These are phyloP conservation scores for Wickerhamomyces alni DNA, from an alignment of 805 yeast species.

Conservation along the genomic window DNA sequence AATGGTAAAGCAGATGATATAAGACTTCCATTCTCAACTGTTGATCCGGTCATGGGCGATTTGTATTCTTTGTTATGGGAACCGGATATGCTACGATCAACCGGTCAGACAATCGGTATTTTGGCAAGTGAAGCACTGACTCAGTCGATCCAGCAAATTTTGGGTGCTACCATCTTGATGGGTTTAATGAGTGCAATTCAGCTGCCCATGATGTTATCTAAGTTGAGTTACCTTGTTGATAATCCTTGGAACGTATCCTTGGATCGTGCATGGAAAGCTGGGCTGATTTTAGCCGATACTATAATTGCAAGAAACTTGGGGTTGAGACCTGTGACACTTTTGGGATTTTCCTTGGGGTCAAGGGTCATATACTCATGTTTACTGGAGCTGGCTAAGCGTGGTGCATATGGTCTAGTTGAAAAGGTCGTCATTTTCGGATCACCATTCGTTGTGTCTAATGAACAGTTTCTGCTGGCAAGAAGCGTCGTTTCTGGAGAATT, in stretches of 20 bases:
- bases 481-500: slow-evolving; percentile 87
- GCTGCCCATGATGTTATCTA: slow-evolving; percentile 85
- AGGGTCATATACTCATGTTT: slow-evolving; percentile 88
- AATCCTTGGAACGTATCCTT: slow-evolving; percentile 98
- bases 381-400: slow-evolving; percentile 75
- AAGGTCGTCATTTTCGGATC: slow-evolving; percentile 85
- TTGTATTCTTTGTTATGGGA: slow-evolving; percentile 91
- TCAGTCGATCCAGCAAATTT: slow-evolving; percentile 89
- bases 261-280: slow-evolving; percentile 97
- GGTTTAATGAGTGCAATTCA: slow-evolving; percentile 92
- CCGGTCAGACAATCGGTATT: slow-evolving; percentile 93
- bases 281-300: slow-evolving; percentile 86
- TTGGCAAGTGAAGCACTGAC: slow-evolving; percentile 91
- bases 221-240: slow-evolving; percentile 82
- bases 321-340: slow-evolving; percentile 82
- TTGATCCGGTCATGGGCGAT: slow-evolving; percentile 98
- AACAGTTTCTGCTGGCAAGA: slow-evolving; percentile 71
- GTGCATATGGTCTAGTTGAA: slow-evolving; percentile 84
- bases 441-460: slow-evolving; percentile 74
- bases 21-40: slow-evolving; percentile 90
- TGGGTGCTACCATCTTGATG: slow-evolving; percentile 85
- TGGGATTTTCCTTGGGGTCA: slow-evolving; percentile 93
- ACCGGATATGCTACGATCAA: slow-evolving; percentile 92
- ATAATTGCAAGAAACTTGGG: slow-evolving; percentile 84
- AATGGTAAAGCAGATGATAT: slow-evolving; percentile 92